These are phyloP conservation scores for Syzygium aqueum DNA, from an alignment of 345 rosid species.

Conservation along the genomic window DNA sequence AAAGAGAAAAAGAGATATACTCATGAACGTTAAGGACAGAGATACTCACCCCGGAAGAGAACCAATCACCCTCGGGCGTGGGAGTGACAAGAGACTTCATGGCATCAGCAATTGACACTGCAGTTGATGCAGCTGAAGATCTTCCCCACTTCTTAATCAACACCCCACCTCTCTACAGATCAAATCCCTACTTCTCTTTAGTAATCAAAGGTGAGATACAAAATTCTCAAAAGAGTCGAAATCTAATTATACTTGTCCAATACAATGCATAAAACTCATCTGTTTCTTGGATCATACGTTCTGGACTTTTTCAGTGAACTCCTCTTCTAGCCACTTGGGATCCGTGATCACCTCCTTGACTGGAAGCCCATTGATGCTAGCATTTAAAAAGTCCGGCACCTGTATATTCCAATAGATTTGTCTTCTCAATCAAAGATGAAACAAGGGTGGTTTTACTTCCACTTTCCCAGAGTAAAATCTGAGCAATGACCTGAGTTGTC, in stretches of 20 bases:
- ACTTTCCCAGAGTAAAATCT: neutral
- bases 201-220: neutral
- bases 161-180: constrained; percentile 82
- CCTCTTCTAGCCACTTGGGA: constrained; percentile 89
- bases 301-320: constrained; percentile 88
- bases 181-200: neutral
- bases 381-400: constrained; percentile 98
- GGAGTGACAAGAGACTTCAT: constrained; percentile 85
- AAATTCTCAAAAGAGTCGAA: neutral
- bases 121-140: constrained; percentile 98
- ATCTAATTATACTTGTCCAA: neutral
- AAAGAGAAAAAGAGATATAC: neutral
- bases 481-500: constrained; percentile 73
- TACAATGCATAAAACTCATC: neutral
- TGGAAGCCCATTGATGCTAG: constrained; percentile 67
- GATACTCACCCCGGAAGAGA: constrained; percentile 78
- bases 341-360: constrained; percentile 93
- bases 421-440: neutral
- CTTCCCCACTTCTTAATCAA: constrained; percentile 98
- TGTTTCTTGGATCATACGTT: constrained; percentile 32
- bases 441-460: neutral
- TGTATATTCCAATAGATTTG: constrained; percentile 10
- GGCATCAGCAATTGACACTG: constrained; percentile 87
- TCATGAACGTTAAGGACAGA: neutral
- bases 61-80: constrained; percentile 95